Evolutionary conservation across 345 rosid genomes (phyloP), one percentile per base, ranked within the genome.

Genomic region (Arabis hirsuta): DNA sequence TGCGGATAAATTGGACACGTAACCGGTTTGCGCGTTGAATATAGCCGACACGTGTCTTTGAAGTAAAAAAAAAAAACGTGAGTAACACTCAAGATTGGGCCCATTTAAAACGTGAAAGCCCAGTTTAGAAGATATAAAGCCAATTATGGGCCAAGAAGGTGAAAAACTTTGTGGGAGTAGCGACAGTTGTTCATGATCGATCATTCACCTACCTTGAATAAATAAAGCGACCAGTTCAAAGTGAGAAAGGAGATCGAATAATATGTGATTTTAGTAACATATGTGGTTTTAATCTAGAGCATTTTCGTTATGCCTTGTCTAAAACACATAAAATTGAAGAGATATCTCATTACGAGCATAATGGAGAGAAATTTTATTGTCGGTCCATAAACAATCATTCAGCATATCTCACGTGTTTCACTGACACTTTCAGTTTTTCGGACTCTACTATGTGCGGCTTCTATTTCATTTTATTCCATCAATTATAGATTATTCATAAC

Each of bases 1-100:
- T 42, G 59, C 54, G 66, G 66, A 47, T 41, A 7, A 20, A 29
- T 42, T 39, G 12, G 72, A 76, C 72, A 76, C 80, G 72, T 57
- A 39, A 69, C 54, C 56, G 8, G 27, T 55, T 62, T 69, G 60
- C 71, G 71, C 59, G 75, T 69, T 48, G 64, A 26, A 61, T 26
- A 34, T 0, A 6, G 0, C 6, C 7, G 16, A 38, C 71, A 76
- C 79, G 79, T 76, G 79, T 60, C 56, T 6, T 29, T 0, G 24
- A 1, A 22, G 38, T 6, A 34, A 2, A 5, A 29, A 27, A 27
- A 27, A 27, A 22, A 24, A 2, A 43, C 73, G 62, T 74, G 67
- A 36, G 22, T 16, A 7, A 19, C 42, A 60, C 68, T 32, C 54
- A 13, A 36, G 2, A 44, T 22, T 9, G 13, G 29, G 26, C 55